phyloP scores from a whole-genome alignment of 306 rosid species.

The Vigna angularis region DNA sequence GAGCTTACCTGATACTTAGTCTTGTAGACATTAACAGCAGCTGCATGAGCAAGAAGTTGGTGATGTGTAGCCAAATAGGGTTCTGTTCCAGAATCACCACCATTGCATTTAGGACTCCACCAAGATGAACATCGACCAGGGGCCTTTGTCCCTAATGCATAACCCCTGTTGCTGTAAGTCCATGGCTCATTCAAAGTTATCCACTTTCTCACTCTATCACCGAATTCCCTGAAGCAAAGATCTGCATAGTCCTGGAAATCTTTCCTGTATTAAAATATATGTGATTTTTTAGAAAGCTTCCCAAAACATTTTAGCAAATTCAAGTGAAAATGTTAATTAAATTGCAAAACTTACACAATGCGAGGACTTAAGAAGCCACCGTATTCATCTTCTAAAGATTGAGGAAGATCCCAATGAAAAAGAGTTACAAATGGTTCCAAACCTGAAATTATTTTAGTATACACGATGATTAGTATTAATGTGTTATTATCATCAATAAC shows the following conservation, averaged over 20 bases:
- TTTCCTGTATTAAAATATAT: constrained; percentile 2
- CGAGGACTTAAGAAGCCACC: constrained; percentile 60
- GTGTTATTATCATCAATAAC: neutral
- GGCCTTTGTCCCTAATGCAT: constrained; percentile 34
- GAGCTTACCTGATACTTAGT: constrained; percentile 49
- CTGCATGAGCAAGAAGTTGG: constrained; percentile 44
- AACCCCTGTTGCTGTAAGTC: constrained; percentile 39
- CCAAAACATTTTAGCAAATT: neutral
- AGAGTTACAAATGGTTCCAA: constrained; percentile 63
- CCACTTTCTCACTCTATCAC: constrained; percentile 69
- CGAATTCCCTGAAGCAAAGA: constrained; percentile 61
- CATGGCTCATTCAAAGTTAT: constrained; percentile 69
- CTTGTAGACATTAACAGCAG: constrained; percentile 42
- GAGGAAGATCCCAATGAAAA: constrained; percentile 77
- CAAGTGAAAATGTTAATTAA: neutral
- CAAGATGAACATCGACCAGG: constrained; percentile 44
- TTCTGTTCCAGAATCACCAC: constrained; percentile 39
- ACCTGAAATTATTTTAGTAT: constrained; percentile 38
- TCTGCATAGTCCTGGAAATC: constrained; percentile 54
- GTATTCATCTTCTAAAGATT: constrained; percentile 63
- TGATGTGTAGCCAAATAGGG: constrained; percentile 37
- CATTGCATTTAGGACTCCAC: constrained; percentile 25
- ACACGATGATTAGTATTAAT: neutral
- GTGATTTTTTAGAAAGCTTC: neutral
- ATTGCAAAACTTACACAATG: constrained; percentile 46